These are phyloP conservation scores for Anthoceros angustus DNA, from an alignment of 225 moss, liverwort and hornwort species.

Conservation along the genomic window DNA sequence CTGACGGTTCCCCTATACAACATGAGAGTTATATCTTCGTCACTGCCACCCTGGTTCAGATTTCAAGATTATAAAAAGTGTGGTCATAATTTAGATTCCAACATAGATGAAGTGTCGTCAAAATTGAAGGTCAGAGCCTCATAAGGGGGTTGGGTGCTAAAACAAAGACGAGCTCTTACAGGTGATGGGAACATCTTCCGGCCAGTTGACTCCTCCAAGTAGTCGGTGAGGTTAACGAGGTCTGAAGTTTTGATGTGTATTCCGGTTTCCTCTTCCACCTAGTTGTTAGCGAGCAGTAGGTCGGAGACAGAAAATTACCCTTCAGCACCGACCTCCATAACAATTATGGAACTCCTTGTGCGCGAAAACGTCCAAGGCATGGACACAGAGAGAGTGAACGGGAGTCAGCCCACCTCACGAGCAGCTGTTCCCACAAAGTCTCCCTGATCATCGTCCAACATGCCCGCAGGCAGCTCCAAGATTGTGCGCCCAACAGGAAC, in stretches of 20 bases:
- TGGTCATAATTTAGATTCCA: background rate
- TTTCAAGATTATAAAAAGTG: background rate
- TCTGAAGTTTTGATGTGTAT: slow-evolving; percentile 58
- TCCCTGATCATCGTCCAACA: slow-evolving; percentile 67
- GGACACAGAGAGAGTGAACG: background rate
- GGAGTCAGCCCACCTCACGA: slow-evolving; percentile 39
- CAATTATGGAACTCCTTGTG: background rate
- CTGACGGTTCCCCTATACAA: slow-evolving; percentile 50
- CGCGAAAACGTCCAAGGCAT: background rate
- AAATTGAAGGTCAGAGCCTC: background rate
- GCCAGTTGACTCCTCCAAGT: slow-evolving; percentile 76
- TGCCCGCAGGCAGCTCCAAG: slow-evolving; percentile 89
- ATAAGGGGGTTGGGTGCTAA: background rate
- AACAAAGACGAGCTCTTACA: slow-evolving; percentile 22
- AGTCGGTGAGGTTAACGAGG: slow-evolving; percentile 64
- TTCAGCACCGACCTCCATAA: background rate
- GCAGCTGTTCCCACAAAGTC: slow-evolving; percentile 91
- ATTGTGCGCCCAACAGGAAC: slow-evolving; percentile 78
- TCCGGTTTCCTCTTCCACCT: slow-evolving; percentile 94
- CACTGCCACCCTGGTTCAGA: slow-evolving; percentile 72
- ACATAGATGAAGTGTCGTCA: background rate
- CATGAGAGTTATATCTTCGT: slow-evolving; percentile 85
- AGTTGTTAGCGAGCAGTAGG: slow-evolving; percentile 7
- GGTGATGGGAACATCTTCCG: slow-evolving; percentile 88
- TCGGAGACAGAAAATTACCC: background rate